Evolutionary conservation across 306 rosid species (phyloP), one percentile per base, ranked within the genome.

Genomic region (Quercus variabilis): DNA sequence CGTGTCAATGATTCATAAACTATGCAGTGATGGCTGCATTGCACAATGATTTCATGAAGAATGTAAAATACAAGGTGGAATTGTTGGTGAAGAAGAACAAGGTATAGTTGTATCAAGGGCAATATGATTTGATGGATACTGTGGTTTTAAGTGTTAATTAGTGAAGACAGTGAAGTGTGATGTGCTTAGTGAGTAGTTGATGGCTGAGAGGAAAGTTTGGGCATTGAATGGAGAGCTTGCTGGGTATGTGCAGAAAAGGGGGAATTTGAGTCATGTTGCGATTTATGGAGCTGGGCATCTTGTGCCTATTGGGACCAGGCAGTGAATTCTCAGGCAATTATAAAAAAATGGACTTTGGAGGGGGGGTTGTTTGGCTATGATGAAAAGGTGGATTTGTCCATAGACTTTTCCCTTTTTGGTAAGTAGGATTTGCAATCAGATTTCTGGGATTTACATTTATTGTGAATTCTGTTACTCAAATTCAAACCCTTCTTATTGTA

Each of bases 211-310:
- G 80, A 87, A 84, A 71, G 88, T 90, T 78, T 94, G 97, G 98
- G 84, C 75, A 78, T 89, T 92, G 26, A 79, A 83, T 15, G 89
- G 87, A 7, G 88, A 83, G 58, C 41, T 90, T 31, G 96, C 91
- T 46, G 97, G 98, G 30, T 92, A 92, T 87, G 98, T 92, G 14
- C 96, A 94, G 65, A 88, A 75, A 12, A 92, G 92, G 97, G 81
- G 80, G 82, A 88, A 78, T 26, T 87, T 94, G 12, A 90, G 90
- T 20, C 86, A 92, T 55, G 96, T 71, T 82, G 83, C 85, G 52
- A 94, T 94, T 82, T 88, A 84, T 18, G 92, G 97, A 0, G 96
- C 83, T 28, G 94, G 94, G 0, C 96, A 94, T 92, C 90, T 92
- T 75, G 75, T 92, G 58, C 93, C 98, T 10, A 6, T 81, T 5